Evolutionary conservation across 768 basidiomycete genomes (phyloP).

Genomic region (Ramaria sp.): DNA sequence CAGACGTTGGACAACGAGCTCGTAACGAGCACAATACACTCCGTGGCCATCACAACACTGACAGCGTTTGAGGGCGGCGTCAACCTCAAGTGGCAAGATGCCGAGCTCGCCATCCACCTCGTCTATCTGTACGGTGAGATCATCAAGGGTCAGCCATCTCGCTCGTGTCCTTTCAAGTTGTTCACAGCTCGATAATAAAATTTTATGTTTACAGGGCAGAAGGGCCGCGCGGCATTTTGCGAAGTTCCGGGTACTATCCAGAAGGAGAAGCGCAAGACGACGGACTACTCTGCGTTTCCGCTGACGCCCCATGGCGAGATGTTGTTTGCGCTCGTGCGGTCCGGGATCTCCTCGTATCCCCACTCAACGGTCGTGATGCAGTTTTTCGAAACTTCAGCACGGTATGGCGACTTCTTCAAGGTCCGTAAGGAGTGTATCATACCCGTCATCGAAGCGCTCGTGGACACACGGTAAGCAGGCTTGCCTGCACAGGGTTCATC

Average conservation of each 20-base stretch:
- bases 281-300: constrained; percentile 71
- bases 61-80: constrained; percentile 55
- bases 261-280: constrained; percentile 55
- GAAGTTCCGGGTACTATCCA: constrained; percentile 57
- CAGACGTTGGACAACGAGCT: constrained; percentile 78
- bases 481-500: neutral
- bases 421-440: constrained; percentile 82
- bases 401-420: constrained; percentile 96
- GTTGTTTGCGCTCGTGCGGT: constrained; percentile 72
- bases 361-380: constrained; percentile 79
- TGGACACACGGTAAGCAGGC: constrained; percentile 59
- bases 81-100: constrained; percentile 79
- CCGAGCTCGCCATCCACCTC: constrained; percentile 87
- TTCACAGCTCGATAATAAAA: neutral
- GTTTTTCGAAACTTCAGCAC: constrained; percentile 85
- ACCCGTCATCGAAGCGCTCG: constrained; percentile 80
- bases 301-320: constrained; percentile 88
- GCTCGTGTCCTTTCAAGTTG: neutral
- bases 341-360: constrained; percentile 72
- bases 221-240: constrained; percentile 82
- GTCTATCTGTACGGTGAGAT: constrained; percentile 93
- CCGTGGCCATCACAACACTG: constrained; percentile 65
- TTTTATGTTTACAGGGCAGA: constrained; percentile 40
- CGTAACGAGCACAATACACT: constrained; percentile 67
- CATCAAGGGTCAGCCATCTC: constrained; percentile 56